Evolutionary conservation across 805 yeast species (phyloP), one percentile per base, ranked within the genome.

Genomic region (Candida germanica): DNA sequence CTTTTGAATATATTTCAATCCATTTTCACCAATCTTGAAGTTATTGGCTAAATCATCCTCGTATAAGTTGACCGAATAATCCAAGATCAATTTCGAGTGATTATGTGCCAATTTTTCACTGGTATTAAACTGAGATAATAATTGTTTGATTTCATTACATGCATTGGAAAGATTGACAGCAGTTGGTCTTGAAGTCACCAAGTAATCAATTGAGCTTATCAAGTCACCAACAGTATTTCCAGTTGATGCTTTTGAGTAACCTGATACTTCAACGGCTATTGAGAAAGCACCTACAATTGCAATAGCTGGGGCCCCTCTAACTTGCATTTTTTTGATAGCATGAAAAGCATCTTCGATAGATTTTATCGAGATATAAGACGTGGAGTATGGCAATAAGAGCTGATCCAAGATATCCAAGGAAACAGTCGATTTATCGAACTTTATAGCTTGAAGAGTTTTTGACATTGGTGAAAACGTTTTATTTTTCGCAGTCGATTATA

Each of bases 231-330:
- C 37, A 11, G 76, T 66, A 26, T 56, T 39, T 40, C 46, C 23
- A 3, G 25, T 22, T 3, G 21, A 24, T 10, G 25, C 34, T 3
- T 17, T 16, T 26, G 61, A 65, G 31, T 38, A 38, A 52, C 50
- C 53, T 50, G 50, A 38, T 60, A 61, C 59, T 46, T 91, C 96
- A n/a, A 84, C 79, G 2, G 86, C 81, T 3, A 91, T 74, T 2
- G 96, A 77, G 41, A 89, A 72, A 1, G 88, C 80, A 4, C 96
- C 98, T 2, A 91, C 97, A 39, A 91, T 86, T 43, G 97, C 97
- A 54, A 91, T 91, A 1, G 98, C 98, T 0, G 98, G 98, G 0
- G 98, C 98, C 25, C 98, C 98, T 56, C 98, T 73, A 4, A 94
- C 97, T 51, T 86, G 88, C 98, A 91, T 91, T 39, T 71, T 71